These are phyloP conservation scores for Xanthoconium separans DNA, from an alignment of 1,284 basidiomycete genomes.

Conservation along the genomic window DNA sequence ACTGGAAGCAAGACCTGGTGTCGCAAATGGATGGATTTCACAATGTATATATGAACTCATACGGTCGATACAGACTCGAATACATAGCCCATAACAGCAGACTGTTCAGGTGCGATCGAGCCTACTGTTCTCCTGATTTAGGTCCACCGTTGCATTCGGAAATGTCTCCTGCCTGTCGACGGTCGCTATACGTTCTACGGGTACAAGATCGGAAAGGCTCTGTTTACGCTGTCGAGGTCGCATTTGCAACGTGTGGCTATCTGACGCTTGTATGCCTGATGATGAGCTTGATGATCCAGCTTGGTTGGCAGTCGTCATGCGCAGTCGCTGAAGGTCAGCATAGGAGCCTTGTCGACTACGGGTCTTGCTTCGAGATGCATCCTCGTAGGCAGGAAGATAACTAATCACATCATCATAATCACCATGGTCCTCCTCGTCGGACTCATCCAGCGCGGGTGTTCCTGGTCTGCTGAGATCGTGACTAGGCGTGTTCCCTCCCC, in stretches of 20 bases:
- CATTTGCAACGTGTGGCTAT: slow-evolving; percentile 43
- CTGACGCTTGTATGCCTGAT: slow-evolving; percentile 25
- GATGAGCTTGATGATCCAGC: slow-evolving; percentile 11
- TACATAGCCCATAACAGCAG: slow-evolving; percentile 11
- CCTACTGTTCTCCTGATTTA: slow-evolving; percentile 62
- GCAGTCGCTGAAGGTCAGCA: slow-evolving; percentile 73
- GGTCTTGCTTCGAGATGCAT: slow-evolving; percentile 42
- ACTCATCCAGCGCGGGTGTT: slow-evolving; percentile 69
- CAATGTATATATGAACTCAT: slow-evolving; percentile 32
- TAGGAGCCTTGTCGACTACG: slow-evolving; percentile 73
- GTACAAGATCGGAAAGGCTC: slow-evolving; percentile 62
- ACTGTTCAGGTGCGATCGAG: slow-evolving; percentile 30
- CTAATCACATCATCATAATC: slow-evolving; percentile 80
- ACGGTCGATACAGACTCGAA: slow-evolving; percentile 13
- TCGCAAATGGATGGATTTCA: slow-evolving; percentile 20
- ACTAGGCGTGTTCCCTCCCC: slow-evolving; percentile 56
- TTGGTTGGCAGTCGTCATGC: slow-evolving; percentile 36
- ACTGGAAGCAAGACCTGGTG: slow-evolving; percentile 23
- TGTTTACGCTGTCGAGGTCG: slow-evolving; percentile 55
- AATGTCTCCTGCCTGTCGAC: slow-evolving; percentile 54
- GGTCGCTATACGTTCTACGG: slow-evolving; percentile 60
- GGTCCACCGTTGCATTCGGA: slow-evolving; percentile 53
- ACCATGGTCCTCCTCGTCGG: slow-evolving; percentile 76
- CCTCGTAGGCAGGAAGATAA: slow-evolving; percentile 53
- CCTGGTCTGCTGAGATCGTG: slow-evolving; percentile 62